Conservation (phyloP, 2,329 filamentous ascomycete genomes). For the Colletotrichum sp. region DNA sequence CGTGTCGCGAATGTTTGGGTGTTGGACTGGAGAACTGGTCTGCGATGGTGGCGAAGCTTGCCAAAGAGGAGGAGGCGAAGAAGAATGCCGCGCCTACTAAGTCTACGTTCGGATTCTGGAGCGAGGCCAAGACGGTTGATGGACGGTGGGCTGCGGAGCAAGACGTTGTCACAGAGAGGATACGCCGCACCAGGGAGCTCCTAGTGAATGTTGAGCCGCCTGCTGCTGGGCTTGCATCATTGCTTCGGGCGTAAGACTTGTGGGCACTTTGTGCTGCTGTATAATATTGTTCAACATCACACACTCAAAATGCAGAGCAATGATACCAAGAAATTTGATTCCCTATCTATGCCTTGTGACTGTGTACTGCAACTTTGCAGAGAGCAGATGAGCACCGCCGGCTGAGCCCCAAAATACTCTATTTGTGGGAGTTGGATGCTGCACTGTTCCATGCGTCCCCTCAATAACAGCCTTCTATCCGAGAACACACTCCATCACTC, state of each 20-base stretch:
- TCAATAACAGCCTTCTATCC: neutral
- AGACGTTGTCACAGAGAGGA: constrained; percentile 57
- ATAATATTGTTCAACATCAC: neutral
- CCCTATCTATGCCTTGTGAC: neutral
- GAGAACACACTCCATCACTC: neutral
- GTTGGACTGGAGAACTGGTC: constrained; percentile 84
- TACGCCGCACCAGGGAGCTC: constrained; percentile 55
- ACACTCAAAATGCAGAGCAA: neutral
- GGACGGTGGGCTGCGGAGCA: constrained; percentile 61
- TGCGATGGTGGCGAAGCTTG: constrained; percentile 75
- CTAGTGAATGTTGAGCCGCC: constrained; percentile 53
- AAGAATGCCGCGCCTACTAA: constrained; percentile 30
- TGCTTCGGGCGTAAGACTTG: constrained; percentile 44
- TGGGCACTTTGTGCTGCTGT: neutral
- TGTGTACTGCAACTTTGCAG: neutral
- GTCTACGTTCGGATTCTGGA: constrained; percentile 47
- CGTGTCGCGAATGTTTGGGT: constrained; percentile 78
- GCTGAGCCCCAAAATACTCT: neutral
- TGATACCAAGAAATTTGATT: neutral
- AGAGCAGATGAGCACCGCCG: neutral
- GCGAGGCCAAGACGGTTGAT: constrained; percentile 35
- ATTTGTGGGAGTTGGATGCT: neutral
- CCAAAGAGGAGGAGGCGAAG: constrained; percentile 51
- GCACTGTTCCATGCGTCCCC: neutral
- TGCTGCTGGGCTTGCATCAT: constrained; percentile 33